Evolutionary conservation across 129 eudicot genomes (phyloP).

Genomic region (Flaveria ramosissima): DNA sequence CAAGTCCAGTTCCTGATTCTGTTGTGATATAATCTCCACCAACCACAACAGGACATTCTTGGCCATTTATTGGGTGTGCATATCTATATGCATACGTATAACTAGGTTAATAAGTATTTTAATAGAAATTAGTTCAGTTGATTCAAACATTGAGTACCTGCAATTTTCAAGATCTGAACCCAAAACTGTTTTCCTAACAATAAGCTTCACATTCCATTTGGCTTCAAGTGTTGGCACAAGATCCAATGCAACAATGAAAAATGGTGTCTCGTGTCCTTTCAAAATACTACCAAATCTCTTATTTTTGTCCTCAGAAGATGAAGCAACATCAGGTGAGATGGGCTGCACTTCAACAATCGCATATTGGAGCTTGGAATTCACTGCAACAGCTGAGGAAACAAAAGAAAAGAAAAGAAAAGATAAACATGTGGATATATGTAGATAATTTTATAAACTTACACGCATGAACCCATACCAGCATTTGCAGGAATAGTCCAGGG

Average conservation of each 20-base stretch:
- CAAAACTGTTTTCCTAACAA: constrained; percentile 56
- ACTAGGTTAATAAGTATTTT: constrained; percentile 9
- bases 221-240: constrained; percentile 79
- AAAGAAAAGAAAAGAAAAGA: constrained; percentile 16
- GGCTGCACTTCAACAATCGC: constrained; percentile 72
- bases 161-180: constrained; percentile 92
- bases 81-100: constrained; percentile 47
- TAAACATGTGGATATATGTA: constrained; percentile 17
- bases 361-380: constrained; percentile 83
- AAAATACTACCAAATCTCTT: constrained; percentile 62
- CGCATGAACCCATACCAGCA: constrained; percentile 56
- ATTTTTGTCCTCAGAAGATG: constrained; percentile 55
- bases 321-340: constrained; percentile 40
- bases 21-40: constrained; percentile 99
- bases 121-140: not conserved
- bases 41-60: constrained; percentile 92
- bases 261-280: constrained; percentile 47
- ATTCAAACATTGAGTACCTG: constrained; percentile 48
- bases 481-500: constrained; percentile 99
- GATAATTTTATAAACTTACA: constrained; percentile 12
- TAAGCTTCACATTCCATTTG: constrained; percentile 79
- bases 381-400: constrained; percentile 79
- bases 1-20: constrained; percentile 98
- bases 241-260: constrained; percentile 75
- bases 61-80: constrained; percentile 68